Evolutionary conservation across 768 basidiomycete species (phyloP), one percentile per base, ranked within the genome.

Genomic region (Jaapia argillacea): DNA sequence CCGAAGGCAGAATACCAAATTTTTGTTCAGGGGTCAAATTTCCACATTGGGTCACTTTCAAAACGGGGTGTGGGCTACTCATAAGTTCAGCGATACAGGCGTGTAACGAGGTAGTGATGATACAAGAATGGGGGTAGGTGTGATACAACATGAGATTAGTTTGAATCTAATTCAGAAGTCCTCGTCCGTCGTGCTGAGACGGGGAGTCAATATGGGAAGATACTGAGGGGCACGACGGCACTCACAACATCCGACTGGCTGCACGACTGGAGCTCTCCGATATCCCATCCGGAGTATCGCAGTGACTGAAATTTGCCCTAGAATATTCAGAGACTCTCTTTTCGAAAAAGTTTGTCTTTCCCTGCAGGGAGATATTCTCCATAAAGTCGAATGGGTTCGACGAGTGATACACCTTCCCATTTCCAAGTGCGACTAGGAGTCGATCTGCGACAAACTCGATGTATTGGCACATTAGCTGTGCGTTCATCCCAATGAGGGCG

Each of bases 321-420:
- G 79, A 70, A 53, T 87, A 87, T n/a, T 87, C 85, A 2, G 88
- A 90, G 3, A 96, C 93, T 1, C 92, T 75, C 64, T 93, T 92
- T 67, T 94, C 91, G 58, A 93, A 96, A 62, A 96, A 96, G 65
- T 96, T 92, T 31, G 92, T 89, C 70, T 98, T 98, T 49, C 93
- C 93, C 65, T 92, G 85, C 4, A 96, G 68, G 13, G 90, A 94
- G 37, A 93, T 93, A 75, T 91, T 79, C 52, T 93, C 89, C 88
- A 92, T 92, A 56, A 91, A 91, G 60, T 92, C 85, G 60, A 87
- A 85, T 4, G 92, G 93, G 58, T 96, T 96, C 21, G 74, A 64
- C 0, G 70, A 62, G 48, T 79, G 69, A 67, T 89, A 96, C 40
- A 76, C 56, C 58, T 91, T 92, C 21, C 78, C 68, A 51, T 85